A percentile compares a stretch with the other conserved stretches of the same genome.
Evolutionary conservation across 495 filamentous ascomycete genomes (phyloP).

Genomic region (Pseudevernia furfuracea): DNA sequence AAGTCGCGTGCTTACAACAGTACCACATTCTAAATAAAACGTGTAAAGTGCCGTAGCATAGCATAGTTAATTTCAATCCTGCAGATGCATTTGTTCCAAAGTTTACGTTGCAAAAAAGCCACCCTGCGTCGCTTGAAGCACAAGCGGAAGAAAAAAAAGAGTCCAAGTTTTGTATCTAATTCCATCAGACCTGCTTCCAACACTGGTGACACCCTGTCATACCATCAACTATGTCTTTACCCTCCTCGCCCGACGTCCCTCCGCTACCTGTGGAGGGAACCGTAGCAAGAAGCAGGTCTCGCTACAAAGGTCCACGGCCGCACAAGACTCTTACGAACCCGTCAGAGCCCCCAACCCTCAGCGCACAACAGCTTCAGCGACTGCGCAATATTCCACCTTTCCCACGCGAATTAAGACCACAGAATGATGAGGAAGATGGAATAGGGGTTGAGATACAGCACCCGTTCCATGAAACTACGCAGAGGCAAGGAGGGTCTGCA

Average conservation of each 20-base stretch:
- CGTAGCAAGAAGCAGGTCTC: constrained; percentile 23
- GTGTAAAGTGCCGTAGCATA: background rate
- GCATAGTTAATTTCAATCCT: background rate
- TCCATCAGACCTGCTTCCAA: background rate
- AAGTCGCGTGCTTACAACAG: background rate
- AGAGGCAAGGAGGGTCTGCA: background rate
- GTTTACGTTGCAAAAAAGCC: background rate
- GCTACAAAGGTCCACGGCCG: constrained; percentile 24
- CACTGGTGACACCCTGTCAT: background rate
- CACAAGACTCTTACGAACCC: background rate
- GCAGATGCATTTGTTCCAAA: background rate
- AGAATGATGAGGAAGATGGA: background rate
- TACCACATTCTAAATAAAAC: background rate
- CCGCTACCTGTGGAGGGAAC: background rate
- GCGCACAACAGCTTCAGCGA: constrained; percentile 8
- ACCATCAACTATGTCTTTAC: background rate
- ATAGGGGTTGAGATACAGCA: background rate
- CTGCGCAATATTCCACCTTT: background rate
- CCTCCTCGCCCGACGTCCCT: background rate
- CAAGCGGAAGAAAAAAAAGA: background rate
- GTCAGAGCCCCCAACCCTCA: background rate
- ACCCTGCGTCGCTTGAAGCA: background rate
- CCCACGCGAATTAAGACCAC: background rate
- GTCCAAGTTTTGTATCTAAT: background rate
- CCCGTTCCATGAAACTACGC: background rate